Conservation (phyloP, 805 yeast species). For the Suhomyces canberraensis region DNA sequence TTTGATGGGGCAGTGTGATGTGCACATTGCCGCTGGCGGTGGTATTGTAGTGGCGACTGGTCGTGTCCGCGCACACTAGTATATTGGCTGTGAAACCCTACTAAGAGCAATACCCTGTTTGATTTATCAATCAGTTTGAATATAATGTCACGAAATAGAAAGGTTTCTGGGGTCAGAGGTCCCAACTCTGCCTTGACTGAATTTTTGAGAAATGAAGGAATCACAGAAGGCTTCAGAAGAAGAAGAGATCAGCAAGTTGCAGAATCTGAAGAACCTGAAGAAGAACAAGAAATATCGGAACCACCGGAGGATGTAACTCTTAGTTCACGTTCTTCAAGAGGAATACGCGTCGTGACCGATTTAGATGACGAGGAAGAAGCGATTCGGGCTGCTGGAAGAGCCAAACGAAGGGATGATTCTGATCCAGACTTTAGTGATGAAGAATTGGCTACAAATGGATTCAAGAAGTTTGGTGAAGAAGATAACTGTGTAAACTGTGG, state of each 20-base stretch:
- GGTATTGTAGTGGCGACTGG: background rate
- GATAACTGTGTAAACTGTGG: conserved; percentile 66
- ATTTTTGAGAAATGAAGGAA: conserved; percentile 84
- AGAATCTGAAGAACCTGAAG: conserved; percentile 20
- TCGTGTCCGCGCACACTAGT: background rate
- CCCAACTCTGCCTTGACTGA: conserved; percentile 90
- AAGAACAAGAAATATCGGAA: conserved; percentile 3
- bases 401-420: conserved; percentile 42
- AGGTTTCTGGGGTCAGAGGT: conserved; percentile 37
- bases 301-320: conserved; percentile 8
- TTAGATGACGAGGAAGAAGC: conserved; percentile 23
- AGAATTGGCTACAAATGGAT: conserved; percentile 14
- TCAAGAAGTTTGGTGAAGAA: conserved; percentile 45
- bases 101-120: no score
- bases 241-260: conserved; percentile 17
- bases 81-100: background rate
- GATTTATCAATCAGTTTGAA: no score
- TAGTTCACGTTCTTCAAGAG: background rate
- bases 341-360: background rate
- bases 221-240: conserved; percentile 71
- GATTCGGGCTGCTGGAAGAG: conserved; percentile 37
- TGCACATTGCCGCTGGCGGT: no score
- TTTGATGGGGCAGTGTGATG: no score
- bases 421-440: conserved; percentile 27
- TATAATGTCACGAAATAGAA: conserved; percentile 5